These are phyloP conservation scores for Zarea fungicola DNA, from an alignment of 2,329 filamentous ascomycete genomes.

Conservation along the genomic window DNA sequence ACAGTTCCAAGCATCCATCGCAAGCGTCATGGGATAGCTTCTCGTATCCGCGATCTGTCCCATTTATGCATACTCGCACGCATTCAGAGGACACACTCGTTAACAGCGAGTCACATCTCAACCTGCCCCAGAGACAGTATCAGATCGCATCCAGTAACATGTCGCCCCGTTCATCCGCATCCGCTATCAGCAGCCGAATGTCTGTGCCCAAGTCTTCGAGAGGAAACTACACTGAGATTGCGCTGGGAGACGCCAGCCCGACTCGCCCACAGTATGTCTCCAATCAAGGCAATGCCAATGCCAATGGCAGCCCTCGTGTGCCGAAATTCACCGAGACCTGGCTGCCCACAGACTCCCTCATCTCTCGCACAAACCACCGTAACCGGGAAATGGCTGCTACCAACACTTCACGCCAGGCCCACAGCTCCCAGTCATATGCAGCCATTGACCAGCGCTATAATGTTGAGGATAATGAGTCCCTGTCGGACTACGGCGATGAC, in stretches of 20 bases:
- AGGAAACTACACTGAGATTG: constrained; percentile 46
- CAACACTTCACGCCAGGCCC: constrained; percentile 28
- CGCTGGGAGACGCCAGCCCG: constrained; percentile 35
- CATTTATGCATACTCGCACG: constrained; percentile 74
- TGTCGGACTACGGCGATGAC: constrained; percentile 35
- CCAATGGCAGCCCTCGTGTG: constrained; percentile 28
- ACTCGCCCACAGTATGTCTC: constrained; percentile 22
- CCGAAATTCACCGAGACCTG: constrained; percentile 51
- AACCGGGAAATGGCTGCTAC: constrained; percentile 37
- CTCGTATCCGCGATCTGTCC: constrained; percentile 52
- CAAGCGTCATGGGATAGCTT: constrained; percentile 40
- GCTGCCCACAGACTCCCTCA: constrained; percentile 49
- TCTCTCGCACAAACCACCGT: constrained; percentile 50
- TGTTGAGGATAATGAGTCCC: constrained; percentile 35
- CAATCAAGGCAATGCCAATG: constrained; percentile 15
- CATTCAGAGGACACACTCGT: constrained; percentile 54
- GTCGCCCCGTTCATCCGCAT: constrained; percentile 38
- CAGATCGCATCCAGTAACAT: constrained; percentile 42
- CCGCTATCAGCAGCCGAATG: constrained; percentile 42
- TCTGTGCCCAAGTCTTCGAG: constrained; percentile 36
- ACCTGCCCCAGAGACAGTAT: constrained; percentile 53
- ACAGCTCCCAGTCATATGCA: constrained; percentile 38
- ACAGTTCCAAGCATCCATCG: constrained; percentile 39
- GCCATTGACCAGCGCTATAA: constrained; percentile 42
- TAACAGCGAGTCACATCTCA: constrained; percentile 48